Conservation (phyloP, 495 filamentous ascomycete species). For the Aspergillus olivimuriae region DNA sequence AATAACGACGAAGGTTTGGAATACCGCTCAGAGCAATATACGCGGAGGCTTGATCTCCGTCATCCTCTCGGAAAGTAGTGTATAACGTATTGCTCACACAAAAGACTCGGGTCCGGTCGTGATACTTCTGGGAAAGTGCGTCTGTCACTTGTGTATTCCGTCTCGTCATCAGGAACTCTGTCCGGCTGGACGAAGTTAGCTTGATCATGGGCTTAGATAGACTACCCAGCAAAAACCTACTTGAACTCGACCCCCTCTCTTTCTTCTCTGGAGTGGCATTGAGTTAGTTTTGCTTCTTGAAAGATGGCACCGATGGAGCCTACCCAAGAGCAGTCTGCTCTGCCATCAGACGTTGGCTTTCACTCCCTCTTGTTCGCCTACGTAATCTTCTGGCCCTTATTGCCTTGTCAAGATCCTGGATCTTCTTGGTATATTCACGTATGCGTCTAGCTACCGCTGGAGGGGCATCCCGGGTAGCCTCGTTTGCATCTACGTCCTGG, state of each 20-base stretch:
- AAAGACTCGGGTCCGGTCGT: conserved; percentile 14
- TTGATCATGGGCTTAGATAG: neutral
- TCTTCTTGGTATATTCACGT: conserved; percentile 3
- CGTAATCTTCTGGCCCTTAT: conserved; percentile 1
- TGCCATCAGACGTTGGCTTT: conserved; percentile 4
- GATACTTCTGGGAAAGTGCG: conserved; percentile 1
- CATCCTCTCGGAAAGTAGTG: conserved; percentile 6
- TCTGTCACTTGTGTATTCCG: conserved; percentile 11
- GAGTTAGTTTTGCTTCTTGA: neutral
- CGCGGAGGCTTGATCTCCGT: conserved; percentile 1
- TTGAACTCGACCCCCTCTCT: conserved; percentile 5
- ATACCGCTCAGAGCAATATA: conserved; percentile 26
- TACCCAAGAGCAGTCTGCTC: conserved; percentile 4
- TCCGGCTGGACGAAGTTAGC: conserved; percentile 4
- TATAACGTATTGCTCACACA: conserved; percentile 33
- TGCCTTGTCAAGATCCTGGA: conserved; percentile 1
- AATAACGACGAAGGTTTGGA: conserved; percentile 21
- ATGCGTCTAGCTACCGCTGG: conserved; percentile 1
- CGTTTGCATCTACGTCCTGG: conserved; percentile 15
- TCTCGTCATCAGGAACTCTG: conserved; percentile 8
- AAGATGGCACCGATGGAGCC: neutral
- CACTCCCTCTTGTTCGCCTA: conserved; percentile 2
- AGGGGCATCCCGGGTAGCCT: conserved; percentile 9
- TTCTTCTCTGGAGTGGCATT: conserved; percentile 5
- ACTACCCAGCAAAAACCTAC: conserved; percentile 5